Evolutionary conservation across 441 rosid species (phyloP).

Genomic region (Arabidopsis hybrid): DNA sequence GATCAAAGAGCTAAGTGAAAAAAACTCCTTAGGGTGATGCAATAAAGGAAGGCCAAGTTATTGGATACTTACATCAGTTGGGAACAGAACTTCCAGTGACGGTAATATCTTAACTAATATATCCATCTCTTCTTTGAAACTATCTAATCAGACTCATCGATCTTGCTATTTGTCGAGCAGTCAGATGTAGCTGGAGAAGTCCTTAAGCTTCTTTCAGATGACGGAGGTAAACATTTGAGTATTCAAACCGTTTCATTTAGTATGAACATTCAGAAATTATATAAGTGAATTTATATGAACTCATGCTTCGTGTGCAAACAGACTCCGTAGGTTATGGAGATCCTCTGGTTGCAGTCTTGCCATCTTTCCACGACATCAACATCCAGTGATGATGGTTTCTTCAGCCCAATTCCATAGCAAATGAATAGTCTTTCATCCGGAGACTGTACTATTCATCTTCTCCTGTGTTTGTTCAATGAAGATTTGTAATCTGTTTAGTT

Average conservation of each 20-base stretch:
- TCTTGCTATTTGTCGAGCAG: conserved; percentile 58
- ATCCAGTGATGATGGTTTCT: conserved; percentile 34
- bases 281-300: not conserved
- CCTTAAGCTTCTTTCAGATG: conserved; percentile 78
- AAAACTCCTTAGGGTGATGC: conserved; percentile 67
- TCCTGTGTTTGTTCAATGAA: conserved; percentile 4
- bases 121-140: conserved; percentile 24
- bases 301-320: conserved; percentile 41
- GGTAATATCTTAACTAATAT: conserved; percentile 51
- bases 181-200: conserved; percentile 91
- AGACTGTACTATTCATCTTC: conserved; percentile 32
- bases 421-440: conserved; percentile 4
- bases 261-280: not conserved
- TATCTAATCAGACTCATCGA: conserved; percentile 10
- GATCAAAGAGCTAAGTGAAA: conserved; percentile 8
- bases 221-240: conserved; percentile 68
- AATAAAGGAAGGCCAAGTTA: conserved; percentile 84
- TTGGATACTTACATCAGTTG: conserved; percentile 87
- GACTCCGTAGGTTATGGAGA: conserved; percentile 89
- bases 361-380: conserved; percentile 76
- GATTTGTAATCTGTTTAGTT: conserved; percentile 6
- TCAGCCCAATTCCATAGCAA: not conserved
- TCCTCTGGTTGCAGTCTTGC: conserved; percentile 84
- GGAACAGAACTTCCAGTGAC: conserved; percentile 84
- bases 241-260: not conserved